Base-by-base conservation (phyloP, 768 basidiomycete species). In the Suillus americanus region DNA sequence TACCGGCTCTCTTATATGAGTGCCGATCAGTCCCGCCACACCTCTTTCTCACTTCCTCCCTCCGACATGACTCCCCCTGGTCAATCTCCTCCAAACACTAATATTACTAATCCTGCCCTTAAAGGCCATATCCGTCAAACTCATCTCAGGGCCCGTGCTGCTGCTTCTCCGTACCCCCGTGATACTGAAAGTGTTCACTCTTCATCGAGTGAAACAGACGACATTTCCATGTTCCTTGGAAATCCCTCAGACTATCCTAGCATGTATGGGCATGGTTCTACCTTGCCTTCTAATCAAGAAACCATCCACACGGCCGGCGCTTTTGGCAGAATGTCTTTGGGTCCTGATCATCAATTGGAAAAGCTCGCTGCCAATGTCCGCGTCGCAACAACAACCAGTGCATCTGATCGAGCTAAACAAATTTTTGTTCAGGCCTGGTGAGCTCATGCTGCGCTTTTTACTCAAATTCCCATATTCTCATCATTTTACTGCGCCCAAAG, bases 341-440 rank as follows among this genome's bases (percentile, higher is more conserved):
- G 82, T 68, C 83, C 87, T 53, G 93, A 94, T 79, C 89, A 91
- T 67, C 86, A 85, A 7, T 82, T 95, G 62, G 92, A 94, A 79
- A 93, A 94, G 79, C 81, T 94, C 63, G 93, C 94, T 4, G 89
- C 88, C 50, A 94, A 92, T 70, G 92, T 94, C 41, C 87, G 93
- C 60, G 89, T 90, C 51, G 94, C 94, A 14, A 95, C 93, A 3
- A 95, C 93, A 9, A 94, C 93, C 45, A 94, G 91, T 72, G 93
- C 94, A 60, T 94, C 93, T 13, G 94, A 95, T 76, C 80, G 94
- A 71, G 93, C 94, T 61, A 94, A 94, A 72, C 92, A 94, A 78
- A 94, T 94, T 71, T 95, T 95, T 71, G 93, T 95, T 23, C 94
- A 95, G 77, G 92, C 92, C 63, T 95, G 94, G 94, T 94, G 68